Evolutionary conservation across 2,329 filamentous ascomycete species (phyloP).

Genomic region (Aspergillus pseudoglaucus): DNA sequence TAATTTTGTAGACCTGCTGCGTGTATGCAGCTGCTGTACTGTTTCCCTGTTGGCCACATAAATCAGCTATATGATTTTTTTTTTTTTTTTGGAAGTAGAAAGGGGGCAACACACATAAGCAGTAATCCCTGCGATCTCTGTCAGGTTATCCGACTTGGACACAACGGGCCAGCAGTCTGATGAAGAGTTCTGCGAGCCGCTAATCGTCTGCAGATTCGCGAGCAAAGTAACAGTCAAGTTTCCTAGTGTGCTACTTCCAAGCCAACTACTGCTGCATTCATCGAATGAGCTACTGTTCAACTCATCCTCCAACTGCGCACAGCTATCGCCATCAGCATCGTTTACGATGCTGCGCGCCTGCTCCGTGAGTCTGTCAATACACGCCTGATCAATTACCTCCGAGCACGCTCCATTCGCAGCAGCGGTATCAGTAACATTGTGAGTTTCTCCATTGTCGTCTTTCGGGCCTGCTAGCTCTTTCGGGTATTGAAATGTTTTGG

Average conservation of each 20-base stretch:
- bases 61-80: no score
- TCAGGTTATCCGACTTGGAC: constrained; percentile 6
- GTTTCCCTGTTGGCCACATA: constrained; percentile 1
- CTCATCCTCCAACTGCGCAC: constrained; percentile 1
- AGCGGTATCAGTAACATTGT: constrained; percentile 1
- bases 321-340: background rate
- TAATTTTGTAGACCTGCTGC: constrained; percentile 10
- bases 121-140: constrained; percentile 2
- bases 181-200: background rate
- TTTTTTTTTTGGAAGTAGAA: background rate
- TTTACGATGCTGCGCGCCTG: constrained; percentile 1
- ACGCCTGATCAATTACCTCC: constrained; percentile 9
- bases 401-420: constrained; percentile 8
- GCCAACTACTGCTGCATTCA: constrained; percentile 4
- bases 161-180: constrained; percentile 10
- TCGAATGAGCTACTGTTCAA: constrained; percentile 1
- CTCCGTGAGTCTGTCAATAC: constrained; percentile 9
- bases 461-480: background rate
- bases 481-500: constrained; percentile 2
- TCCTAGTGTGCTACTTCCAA: constrained; percentile 3
- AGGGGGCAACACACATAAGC: background rate
- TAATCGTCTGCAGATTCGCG: constrained; percentile 1
- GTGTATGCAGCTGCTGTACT: constrained; percentile 1
- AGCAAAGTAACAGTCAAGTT: constrained; percentile 6
- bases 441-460: background rate